Evolutionary conservation across 495 filamentous ascomycete species (phyloP), one percentile per base, ranked within the genome.

Genomic region (Venustampulla echinocandica): DNA sequence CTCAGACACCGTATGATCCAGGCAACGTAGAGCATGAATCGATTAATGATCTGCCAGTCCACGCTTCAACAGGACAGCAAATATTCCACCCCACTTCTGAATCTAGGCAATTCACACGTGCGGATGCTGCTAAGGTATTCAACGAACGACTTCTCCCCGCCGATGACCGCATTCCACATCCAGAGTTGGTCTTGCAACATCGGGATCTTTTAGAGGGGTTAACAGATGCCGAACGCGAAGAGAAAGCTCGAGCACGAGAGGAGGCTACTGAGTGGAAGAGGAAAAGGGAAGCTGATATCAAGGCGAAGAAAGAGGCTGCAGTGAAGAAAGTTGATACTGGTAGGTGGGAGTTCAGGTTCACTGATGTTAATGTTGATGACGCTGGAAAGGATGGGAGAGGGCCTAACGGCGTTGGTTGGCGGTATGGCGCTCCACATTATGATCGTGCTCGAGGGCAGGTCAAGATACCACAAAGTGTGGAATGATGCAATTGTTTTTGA

Each of bases 61-160:
- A 96, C 65, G 76, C 77, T 21, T 63, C 77, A 38, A 95, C 92
- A 0, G 73, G 74, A 38, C 74, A 82, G 46, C 92, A 97, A 67
- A 76, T 95, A 32, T 98, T 96, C 67, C 76, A 86, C 61, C 92
- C 93, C 3, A 79, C 82, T 37, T 84, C 92, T 9, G 92, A 98
- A 64, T 95, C 90, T 14, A 81, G 87, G 17, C 69, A 81, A 27
- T 97, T 95, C 64, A 96, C 85, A 4, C 86, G 93, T 61, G 75
- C 66, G 21, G 90, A 97, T 61, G 93, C 92, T 6, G 93, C 84
- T 28, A 81, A 82, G 53, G 87, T 85, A 30, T 97, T 98, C 65
- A 73, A 73, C 53, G 57, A 66, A 3, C 64, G 56, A 13, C 76
- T 97, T 32, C 79, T 92, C 34, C 82, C 93, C 4, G 80, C 88